Evolutionary conservation across 2,329 filamentous ascomycete genomes (phyloP).

Genomic region (Lasiodiplodia sp.): DNA sequence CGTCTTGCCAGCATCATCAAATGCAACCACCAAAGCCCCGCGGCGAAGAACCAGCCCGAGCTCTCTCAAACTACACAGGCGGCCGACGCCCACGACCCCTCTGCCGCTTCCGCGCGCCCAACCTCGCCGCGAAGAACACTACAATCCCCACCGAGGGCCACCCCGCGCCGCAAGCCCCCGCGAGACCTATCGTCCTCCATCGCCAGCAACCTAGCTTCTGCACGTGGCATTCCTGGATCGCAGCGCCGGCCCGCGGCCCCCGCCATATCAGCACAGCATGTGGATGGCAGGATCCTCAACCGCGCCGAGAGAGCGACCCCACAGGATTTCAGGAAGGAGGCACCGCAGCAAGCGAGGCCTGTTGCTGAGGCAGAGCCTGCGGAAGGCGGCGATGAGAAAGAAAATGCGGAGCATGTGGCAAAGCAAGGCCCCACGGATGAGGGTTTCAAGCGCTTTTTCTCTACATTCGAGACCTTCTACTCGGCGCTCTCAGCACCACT

Average conservation of each 20-base stretch:
- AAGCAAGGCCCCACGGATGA: conserved; percentile 64
- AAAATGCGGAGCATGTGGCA: background rate
- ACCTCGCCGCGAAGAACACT: conserved; percentile 18
- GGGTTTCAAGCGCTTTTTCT: conserved; percentile 90
- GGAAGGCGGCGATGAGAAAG: conserved; percentile 10
- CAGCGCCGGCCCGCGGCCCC: conserved; percentile 68
- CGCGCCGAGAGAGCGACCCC: conserved; percentile 38
- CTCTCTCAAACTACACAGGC: conserved; percentile 26
- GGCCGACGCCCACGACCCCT: conserved; percentile 10
- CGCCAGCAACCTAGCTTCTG: conserved; percentile 85
- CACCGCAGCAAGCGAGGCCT: conserved; percentile 6
- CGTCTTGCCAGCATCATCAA: conserved; percentile 83
- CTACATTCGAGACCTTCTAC: conserved; percentile 86
- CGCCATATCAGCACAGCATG: conserved; percentile 76
- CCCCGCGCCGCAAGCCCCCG: conserved; percentile 57
- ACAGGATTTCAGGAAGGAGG: conserved; percentile 27
- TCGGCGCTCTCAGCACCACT: conserved; percentile 88
- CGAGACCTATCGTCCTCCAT: conserved; percentile 83
- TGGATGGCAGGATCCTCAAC: conserved; percentile 67
- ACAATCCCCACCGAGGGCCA: conserved; percentile 41
- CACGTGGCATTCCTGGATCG: conserved; percentile 73
- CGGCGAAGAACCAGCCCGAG: conserved; percentile 30
- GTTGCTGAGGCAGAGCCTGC: background rate
- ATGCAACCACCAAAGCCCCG: conserved; percentile 58
- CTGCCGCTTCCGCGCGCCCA: conserved; percentile 17